Conservation (phyloP, 2,329 filamentous ascomycete genomes). For the Aspergillus calidoustus region DNA sequence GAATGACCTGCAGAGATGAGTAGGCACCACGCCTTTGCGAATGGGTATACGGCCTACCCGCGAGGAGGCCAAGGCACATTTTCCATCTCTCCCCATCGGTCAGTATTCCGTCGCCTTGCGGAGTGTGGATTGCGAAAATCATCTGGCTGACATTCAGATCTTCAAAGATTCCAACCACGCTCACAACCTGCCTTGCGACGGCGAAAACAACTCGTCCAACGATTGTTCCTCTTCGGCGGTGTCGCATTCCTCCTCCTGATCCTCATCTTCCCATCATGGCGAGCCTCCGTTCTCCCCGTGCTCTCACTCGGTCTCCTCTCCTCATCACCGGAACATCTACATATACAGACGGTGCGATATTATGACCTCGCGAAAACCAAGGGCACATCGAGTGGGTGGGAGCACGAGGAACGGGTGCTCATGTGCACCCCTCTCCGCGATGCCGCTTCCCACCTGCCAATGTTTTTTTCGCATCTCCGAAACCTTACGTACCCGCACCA, state of each 20-base stretch:
- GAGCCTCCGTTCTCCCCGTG: constrained; percentile 64
- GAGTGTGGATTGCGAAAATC: constrained; percentile 3
- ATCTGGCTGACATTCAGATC: constrained; percentile 11
- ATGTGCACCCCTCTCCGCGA: constrained; percentile 94
- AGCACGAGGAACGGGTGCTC: constrained; percentile 91
- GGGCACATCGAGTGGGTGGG: constrained; percentile 91
- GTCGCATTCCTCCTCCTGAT: constrained; percentile 66
- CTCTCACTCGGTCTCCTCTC: constrained; percentile 73
- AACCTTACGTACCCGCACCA: constrained; percentile 98
- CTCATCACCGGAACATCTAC: constrained; percentile 67
- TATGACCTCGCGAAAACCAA: constrained; percentile 93
- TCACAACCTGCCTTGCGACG: constrained; percentile 74
- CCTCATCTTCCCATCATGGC: constrained; percentile 75
- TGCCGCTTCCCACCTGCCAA: constrained; percentile 85
- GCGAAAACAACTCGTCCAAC: constrained; percentile 72
- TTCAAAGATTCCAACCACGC: constrained; percentile 78
- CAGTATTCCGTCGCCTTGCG: constrained; percentile 37
- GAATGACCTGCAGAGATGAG: constrained; percentile 69
- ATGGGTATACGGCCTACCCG: constrained; percentile 73
- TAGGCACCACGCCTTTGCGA: constrained; percentile 82
- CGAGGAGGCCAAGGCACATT: constrained; percentile 73
- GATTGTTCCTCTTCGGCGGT: constrained; percentile 63
- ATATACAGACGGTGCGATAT: constrained; percentile 94
- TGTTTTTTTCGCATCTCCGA: constrained; percentile 97
- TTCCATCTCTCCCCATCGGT: constrained; percentile 89